Evolutionary conservation across 257 asterid species (phyloP), one percentile per base, ranked within the genome.

Genomic region (Rehmannia glutinosa): DNA sequence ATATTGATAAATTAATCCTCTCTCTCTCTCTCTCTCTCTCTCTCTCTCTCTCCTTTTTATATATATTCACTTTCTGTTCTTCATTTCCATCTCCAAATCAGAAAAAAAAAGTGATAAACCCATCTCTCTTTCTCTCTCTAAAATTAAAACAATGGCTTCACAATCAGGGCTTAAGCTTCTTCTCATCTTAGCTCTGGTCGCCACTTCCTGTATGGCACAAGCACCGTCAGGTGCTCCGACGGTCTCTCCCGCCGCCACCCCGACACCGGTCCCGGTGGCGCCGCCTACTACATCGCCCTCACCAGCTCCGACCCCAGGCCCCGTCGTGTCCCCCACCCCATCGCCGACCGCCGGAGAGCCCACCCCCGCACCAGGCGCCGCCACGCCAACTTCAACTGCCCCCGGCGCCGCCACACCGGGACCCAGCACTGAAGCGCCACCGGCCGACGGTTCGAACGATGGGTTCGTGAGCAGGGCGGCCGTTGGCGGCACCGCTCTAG

Each of bases 161-260:
- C 64, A 76, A 49, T 32, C 66, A 19, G 60, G 56, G 7, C 36
- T 84, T 33, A 82, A 78, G 57, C 17, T 81, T 47, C 61, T 89
- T 74, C 25, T 89, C 19, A 61, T 86, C 59, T 9, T 86, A 30
- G 86, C 87, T 6, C 79, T 86, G 16, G 38, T 84, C 6, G 74
- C 82, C 73, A 66, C 85, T 61, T 72, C 92, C 11, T 86, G 88
- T 72, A 66, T 75, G 72, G 94, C 94, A 0, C 96, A 88, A 66
- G 62, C 91, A 19, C 93, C 93, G 0, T 25, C 76, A 0, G 79
- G 86, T 0, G 71, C 93, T 24, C 93, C 93, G 0, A 69, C 58
- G 3, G 84, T 86, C 36, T 82, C 94, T 28, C 90, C 90, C 50
- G 17, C 88, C 58, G 88, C 90, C 59, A 16, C 78, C 4, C 91